Percentiles rank a stretch among this genome's conserved stretches.
Evolutionary conservation across 768 basidiomycete genomes (phyloP).

Genomic region (Flagelloscypha sp.): DNA sequence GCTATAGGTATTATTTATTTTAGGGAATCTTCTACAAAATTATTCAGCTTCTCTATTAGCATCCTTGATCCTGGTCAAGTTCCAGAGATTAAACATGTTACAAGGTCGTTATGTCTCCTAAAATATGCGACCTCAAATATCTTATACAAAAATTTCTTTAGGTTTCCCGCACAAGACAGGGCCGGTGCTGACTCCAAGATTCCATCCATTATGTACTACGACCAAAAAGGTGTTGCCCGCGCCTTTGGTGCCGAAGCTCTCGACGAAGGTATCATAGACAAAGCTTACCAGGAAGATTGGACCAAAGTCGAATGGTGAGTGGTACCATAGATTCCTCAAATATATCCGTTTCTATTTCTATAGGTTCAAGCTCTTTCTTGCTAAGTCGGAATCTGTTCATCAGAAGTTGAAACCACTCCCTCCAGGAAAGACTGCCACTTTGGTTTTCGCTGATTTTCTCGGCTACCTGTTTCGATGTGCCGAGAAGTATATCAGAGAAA

Average conservation of each 20-base stretch:
- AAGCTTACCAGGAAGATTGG: conserved; percentile 36
- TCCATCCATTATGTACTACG: conserved; percentile 41
- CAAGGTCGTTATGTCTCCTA: conserved; percentile 19
- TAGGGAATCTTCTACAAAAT: no score
- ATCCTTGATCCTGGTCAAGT: conserved; percentile 29
- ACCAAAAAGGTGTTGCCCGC: conserved; percentile 25
- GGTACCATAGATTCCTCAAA: neutral
- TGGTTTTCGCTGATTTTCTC: conserved; percentile 44
- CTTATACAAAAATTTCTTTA: no score
- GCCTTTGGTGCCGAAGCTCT: conserved; percentile 40
- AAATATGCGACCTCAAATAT: conserved; percentile 24
- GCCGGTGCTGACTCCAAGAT: conserved; percentile 41
- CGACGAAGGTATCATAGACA: conserved; percentile 28
- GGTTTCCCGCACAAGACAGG: conserved; percentile 40
- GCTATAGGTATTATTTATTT: no score
- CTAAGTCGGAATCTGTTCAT: conserved; percentile 8
- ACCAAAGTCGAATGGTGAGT: conserved; percentile 36
- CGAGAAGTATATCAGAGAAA: conserved; percentile 34
- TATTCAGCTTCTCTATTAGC: no score
- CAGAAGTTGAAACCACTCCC: conserved; percentile 34
- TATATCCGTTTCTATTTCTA: neutral
- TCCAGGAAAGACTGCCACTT: conserved; percentile 27
- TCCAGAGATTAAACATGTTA: conserved; percentile 26
- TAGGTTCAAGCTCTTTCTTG: conserved; percentile 24
- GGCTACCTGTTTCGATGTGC: conserved; percentile 36